Base-by-base conservation (phyloP, 176 grass and related monocot species). In the Triticum monococcum region DNA sequence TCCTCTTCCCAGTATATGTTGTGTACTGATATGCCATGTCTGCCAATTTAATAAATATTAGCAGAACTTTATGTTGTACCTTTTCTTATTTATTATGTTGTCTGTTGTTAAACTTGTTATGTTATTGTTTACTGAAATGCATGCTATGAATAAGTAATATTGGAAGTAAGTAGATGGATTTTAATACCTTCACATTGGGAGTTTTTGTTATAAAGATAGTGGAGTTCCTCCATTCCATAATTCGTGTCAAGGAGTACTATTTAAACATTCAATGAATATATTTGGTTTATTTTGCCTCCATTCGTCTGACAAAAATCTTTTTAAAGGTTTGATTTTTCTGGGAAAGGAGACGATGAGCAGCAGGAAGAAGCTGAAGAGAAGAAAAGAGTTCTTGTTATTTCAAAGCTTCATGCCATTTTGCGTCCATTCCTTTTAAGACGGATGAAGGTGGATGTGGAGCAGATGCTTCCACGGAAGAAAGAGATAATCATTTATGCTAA, bases 401-500 rank as follows among this genome's bases (percentile, higher is more conserved):
- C 93, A 74, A 98, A 96, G 70, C 90, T 98, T 74, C 96, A 98
- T 92, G 81, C 83, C 69, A 98, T 98, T 87, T 85, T 98, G 78
- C 91, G 96, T 45, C 96, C 96, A 25, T 98, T 98, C 82, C 96
- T 98, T 80, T 72, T 98, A 87, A 91, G 96, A 64, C 80, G 96
- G 80, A 90, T 98, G 92, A 98, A 98, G 82, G 94, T 92, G 76
- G 92, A 96, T 86, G 96, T 98, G 60, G 94, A 98, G 69, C 89
- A 96, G 43, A 88, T 95, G 90, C 91, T 98, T 86, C 96, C 96
- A 61, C 82, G 86, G 61, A 98, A 94, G 90, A 96, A 96, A 86
- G 97, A 98, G 94, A 96, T 96, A 62, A 96, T 98, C 78, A 77
- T 98, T 75, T 98, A 98, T 87, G 96, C 92, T 82, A 96, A 94